phyloP scores from a whole-genome alignment of 371 early-diverging fungal genomes.

The Mucor indicus region DNA sequence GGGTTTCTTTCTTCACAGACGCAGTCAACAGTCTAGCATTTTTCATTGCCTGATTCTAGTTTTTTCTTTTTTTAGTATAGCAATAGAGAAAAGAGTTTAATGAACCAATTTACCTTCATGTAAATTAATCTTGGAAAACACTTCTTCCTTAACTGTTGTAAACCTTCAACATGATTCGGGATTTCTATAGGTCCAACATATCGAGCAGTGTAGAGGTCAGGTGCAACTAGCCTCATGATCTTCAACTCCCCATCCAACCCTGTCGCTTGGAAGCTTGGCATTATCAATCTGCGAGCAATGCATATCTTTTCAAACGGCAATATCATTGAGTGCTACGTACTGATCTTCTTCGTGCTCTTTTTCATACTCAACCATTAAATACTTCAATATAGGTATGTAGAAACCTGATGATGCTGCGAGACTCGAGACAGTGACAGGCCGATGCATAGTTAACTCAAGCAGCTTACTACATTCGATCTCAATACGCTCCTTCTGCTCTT shows the following conservation, averaged over 20 bases:
- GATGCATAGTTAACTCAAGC: too few relatives aligned
- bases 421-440: too few relatives aligned
- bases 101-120: constrained; percentile 11
- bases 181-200: constrained; percentile 10
- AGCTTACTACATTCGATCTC: too few relatives aligned
- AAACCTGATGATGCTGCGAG: too few relatives aligned
- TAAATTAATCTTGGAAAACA: constrained; percentile 5
- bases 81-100: neutral
- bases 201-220: constrained; percentile 15
- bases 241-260: constrained; percentile 18
- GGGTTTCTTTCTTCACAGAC: constrained; percentile 5
- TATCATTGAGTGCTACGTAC: too few relatives aligned
- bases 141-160: constrained; percentile 8
- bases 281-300: constrained; percentile 2
- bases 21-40: constrained; percentile 1
- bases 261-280: constrained; percentile 15
- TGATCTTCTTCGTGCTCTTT: too few relatives aligned
- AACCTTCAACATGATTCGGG: constrained; percentile 4
- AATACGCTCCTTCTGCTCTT: too few relatives aligned
- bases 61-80: neutral
- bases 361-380: too few relatives aligned
- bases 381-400: too few relatives aligned
- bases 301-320: too few relatives aligned
- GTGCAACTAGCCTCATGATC: constrained; percentile 5
- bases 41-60: constrained; percentile 8